Conservation (phyloP, 306 rosid genomes). For the Luffa acutangula region DNA sequence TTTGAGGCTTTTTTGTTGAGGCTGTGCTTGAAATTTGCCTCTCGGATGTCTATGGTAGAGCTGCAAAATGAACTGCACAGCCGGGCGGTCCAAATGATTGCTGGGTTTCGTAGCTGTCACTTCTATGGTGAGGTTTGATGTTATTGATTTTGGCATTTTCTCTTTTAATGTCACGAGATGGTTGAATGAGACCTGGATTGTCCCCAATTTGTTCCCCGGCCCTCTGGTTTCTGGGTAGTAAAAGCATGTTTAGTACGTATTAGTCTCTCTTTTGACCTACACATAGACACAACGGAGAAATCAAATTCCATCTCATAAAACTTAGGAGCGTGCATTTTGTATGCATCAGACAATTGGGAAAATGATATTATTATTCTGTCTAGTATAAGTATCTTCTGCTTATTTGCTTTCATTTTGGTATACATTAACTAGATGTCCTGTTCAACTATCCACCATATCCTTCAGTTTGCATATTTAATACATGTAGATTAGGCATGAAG, state of each 20-base stretch:
- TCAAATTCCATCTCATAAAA: background rate
- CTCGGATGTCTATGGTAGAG: conserved; percentile 27
- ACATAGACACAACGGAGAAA: background rate
- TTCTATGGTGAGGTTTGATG: conserved; percentile 48
- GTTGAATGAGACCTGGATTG: background rate
- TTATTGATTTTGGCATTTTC: background rate
- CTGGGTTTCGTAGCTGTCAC: conserved; percentile 39
- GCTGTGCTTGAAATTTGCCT: conserved; percentile 33
- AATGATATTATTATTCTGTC: background rate
- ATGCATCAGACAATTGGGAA: background rate
- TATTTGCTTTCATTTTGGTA: background rate
- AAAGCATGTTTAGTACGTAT: background rate
- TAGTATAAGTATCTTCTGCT: background rate
- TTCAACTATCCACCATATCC: background rate
- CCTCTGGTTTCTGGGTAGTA: background rate
- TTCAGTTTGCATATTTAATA: background rate
- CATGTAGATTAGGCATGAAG: background rate
- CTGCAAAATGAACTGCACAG: conserved; percentile 34
- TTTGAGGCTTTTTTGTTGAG: conserved; percentile 49
- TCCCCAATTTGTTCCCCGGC: background rate
- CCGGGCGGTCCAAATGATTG: conserved; percentile 37
- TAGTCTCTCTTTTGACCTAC: background rate
- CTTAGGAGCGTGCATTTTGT: background rate
- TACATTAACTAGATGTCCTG: background rate
- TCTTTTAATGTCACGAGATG: background rate